These are phyloP conservation scores for Tolypocladium pustulatum DNA, from an alignment of 2,329 filamentous ascomycete genomes.

Conservation along the genomic window DNA sequence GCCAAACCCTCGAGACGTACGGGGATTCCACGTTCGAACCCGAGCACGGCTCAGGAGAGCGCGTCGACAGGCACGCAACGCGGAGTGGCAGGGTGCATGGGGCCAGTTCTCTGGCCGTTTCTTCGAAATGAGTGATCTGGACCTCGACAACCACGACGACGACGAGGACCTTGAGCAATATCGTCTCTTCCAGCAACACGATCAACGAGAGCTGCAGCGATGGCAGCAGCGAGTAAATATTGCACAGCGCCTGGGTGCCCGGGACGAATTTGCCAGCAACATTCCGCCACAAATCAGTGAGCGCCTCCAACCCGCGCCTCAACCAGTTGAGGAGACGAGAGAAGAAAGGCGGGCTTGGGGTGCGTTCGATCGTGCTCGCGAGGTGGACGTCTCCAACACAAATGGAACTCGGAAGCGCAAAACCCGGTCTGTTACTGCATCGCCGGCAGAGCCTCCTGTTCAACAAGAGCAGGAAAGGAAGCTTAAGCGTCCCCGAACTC, in stretches of 20 bases:
- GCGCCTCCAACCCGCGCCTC: conserved; percentile 46
- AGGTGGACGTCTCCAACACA: conserved; percentile 45
- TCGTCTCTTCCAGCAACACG: conserved; percentile 41
- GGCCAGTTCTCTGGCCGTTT: conserved; percentile 50
- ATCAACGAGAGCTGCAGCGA: conserved; percentile 52
- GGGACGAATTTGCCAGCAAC: conserved; percentile 58
- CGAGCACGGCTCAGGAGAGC: conserved; percentile 45
- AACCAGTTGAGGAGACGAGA: conserved; percentile 53
- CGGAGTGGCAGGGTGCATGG: conserved; percentile 86
- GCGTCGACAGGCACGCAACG: conserved; percentile 55
- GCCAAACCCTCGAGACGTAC: conserved; percentile 19
- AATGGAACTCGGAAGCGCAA: conserved; percentile 60
- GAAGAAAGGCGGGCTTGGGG: conserved; percentile 85
- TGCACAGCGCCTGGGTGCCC: conserved; percentile 67
- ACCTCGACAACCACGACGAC: conserved; percentile 29
- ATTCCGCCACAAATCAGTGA: conserved; percentile 49
- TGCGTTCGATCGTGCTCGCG: conserved; percentile 74
- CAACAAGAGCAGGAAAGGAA: conserved; percentile 60
- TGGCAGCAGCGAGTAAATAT: conserved; percentile 82
- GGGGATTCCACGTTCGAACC: conserved; percentile 37
- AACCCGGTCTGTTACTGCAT: conserved; percentile 56
- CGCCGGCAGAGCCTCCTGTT: conserved; percentile 55
- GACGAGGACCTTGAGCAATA: conserved; percentile 59
- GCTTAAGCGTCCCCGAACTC: conserved; percentile 76
- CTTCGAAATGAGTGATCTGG: conserved; percentile 43